Conservation (phyloP, 2,329 filamentous ascomycete species). For the Metarhizium album region DNA sequence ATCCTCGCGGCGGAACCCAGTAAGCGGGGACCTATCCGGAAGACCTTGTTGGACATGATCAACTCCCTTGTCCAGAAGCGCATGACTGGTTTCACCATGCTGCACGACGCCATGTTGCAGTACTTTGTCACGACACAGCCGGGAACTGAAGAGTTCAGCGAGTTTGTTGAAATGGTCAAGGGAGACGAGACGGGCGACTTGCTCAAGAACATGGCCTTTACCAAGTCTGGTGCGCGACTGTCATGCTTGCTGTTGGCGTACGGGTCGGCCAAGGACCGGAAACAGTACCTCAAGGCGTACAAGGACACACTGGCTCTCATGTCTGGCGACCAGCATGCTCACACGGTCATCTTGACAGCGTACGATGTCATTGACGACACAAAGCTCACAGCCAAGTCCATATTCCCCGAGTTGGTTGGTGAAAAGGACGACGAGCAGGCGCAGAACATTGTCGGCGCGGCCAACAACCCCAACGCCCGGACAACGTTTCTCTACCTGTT, state of each 20-base stretch:
- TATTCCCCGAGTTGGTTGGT: conserved; percentile 77
- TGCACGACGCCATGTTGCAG: conserved; percentile 96
- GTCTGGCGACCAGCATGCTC: conserved; percentile 68
- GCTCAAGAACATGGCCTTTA: conserved; percentile 93
- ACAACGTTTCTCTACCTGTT: conserved; percentile 73
- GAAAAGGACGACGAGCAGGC: conserved; percentile 52
- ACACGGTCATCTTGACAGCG: conserved; percentile 71
- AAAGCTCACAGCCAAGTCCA: conserved; percentile 71
- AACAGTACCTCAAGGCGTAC: conserved; percentile 77
- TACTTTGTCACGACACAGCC: conserved; percentile 76
- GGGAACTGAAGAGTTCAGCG: conserved; percentile 70
- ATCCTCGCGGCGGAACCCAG: conserved; percentile 71
- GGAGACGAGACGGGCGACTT: conserved; percentile 85
- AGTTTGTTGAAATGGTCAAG: conserved; percentile 85
- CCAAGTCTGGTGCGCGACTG: conserved; percentile 73
- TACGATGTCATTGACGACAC: conserved; percentile 94
- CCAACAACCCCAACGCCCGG: conserved; percentile 54
- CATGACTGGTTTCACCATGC: conserved; percentile 90
- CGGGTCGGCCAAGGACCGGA: conserved; percentile 84
- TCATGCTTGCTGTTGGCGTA: conserved; percentile 75
- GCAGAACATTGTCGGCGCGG: conserved; percentile 53
- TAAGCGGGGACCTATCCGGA: conserved; percentile 81
- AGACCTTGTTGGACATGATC: conserved; percentile 74
- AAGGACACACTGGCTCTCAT: conserved; percentile 82
- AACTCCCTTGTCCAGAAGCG: conserved; percentile 94